Evolutionary conservation across 2,329 filamentous ascomycete genomes (phyloP).

Genomic region (Fusarium liriodendri): DNA sequence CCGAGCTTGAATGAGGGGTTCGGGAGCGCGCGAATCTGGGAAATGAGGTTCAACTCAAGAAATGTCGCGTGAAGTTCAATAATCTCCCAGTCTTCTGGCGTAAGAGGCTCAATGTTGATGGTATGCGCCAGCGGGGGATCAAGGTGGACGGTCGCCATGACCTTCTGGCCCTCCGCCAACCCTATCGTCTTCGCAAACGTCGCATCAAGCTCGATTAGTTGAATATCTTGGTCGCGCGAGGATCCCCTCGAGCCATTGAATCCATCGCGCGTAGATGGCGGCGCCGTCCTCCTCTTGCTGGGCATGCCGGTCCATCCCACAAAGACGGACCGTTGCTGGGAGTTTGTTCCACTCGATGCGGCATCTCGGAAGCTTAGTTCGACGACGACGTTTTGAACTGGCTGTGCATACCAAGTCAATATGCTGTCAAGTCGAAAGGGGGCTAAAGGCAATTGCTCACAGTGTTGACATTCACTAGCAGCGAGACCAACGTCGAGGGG

Average conservation of each 20-base stretch:
- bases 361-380: slow-evolving; percentile 80
- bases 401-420: slow-evolving; percentile 58
- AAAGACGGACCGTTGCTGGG: slow-evolving; percentile 77
- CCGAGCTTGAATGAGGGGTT: slow-evolving; percentile 77
- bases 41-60: slow-evolving; percentile 90
- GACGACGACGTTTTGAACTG: slow-evolving; percentile 95
- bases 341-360: slow-evolving; percentile 59
- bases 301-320: slow-evolving; percentile 98
- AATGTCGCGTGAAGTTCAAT: slow-evolving; percentile 98
- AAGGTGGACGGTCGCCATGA: slow-evolving; percentile 78
- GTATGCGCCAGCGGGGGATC: slow-evolving; percentile 93
- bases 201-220: slow-evolving; percentile 87
- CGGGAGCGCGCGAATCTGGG: slow-evolving; percentile 91
- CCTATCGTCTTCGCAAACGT: slow-evolving; percentile 83
- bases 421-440: background rate
- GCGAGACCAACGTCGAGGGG: slow-evolving; percentile 82
- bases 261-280: slow-evolving; percentile 80
- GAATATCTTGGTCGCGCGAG: slow-evolving; percentile 79
- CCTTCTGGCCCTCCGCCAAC: slow-evolving; percentile 83
- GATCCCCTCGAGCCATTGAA: slow-evolving; percentile 69
- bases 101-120: slow-evolving; percentile 95
- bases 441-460: slow-evolving; percentile 61
- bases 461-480: slow-evolving; percentile 90
- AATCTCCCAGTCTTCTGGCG: slow-evolving; percentile 97
- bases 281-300: slow-evolving; percentile 83